phyloP scores from a whole-genome alignment of 2,329 filamentous ascomycete genomes.

The Sphaerostilbella broomeana region DNA sequence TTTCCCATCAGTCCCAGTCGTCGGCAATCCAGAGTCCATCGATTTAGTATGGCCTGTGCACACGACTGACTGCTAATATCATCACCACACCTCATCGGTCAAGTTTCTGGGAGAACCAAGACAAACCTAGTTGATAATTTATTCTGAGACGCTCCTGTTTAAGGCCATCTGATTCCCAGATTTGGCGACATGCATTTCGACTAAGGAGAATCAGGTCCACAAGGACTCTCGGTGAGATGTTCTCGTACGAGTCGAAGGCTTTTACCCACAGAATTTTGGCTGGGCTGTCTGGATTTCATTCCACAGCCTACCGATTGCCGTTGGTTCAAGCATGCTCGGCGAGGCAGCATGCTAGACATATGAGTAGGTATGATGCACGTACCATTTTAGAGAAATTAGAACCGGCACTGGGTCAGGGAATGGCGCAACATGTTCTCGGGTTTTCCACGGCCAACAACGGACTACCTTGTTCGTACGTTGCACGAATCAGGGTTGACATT shows the following conservation, averaged over 20 bases:
- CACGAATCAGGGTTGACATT: too few relatives aligned
- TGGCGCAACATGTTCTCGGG: too few relatives aligned
- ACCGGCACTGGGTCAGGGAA: too few relatives aligned
- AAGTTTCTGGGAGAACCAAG: neutral
- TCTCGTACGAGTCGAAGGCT: too few relatives aligned
- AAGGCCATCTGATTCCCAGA: conserved; percentile 8
- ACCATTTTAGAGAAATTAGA: too few relatives aligned
- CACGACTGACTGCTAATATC: conserved; percentile 4
- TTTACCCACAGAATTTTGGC: too few relatives aligned
- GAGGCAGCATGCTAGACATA: conserved; percentile 1
- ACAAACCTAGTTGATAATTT: neutral
- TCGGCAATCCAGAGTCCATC: conserved; percentile 14
- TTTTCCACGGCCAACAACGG: too few relatives aligned
- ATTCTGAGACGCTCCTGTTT: neutral
- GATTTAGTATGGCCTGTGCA: conserved; percentile 16
- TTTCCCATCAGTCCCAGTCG: neutral
- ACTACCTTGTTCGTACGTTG: too few relatives aligned
- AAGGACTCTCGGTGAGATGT: too few relatives aligned
- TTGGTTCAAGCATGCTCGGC: conserved; percentile 3
- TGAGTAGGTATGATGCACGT: conserved; percentile 11
- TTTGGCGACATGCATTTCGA: conserved; percentile 15
- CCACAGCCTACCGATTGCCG: conserved; percentile 3
- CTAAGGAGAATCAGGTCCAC: conserved; percentile 9
- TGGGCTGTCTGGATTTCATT: too few relatives aligned
- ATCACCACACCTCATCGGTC: neutral